Base-by-base conservation (phyloP, 345 rosid genomes). In the Aquilaria sinensis region DNA sequence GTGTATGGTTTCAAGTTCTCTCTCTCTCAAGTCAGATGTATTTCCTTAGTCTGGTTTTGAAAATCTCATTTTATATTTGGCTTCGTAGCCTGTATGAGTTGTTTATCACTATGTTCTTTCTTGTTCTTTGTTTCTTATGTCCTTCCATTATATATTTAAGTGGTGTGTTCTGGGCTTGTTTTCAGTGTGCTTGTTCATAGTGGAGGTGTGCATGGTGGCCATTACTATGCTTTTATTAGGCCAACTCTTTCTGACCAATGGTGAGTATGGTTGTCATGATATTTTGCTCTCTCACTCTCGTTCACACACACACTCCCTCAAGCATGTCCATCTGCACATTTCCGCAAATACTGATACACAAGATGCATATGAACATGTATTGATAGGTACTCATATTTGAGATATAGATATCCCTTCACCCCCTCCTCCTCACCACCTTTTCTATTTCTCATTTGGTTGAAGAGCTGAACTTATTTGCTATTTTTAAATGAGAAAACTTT, bases 191-290 rank as follows among this genome's bases (percentile, higher is more conserved):
- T 92, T 77, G 98, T 92, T 80, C 98, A 92, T 55, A 92, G 98
- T 37, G 98, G 98, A 64, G 98, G 98, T 54, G 87, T 92, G 67
- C 98, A 92, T 64, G 98, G 98, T 63, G 98, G 98, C 57, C 98
- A 92, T 69, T 92, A 92, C 72, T 92, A 92, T 83, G 98, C 98
- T 56, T 92, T 82, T 70, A 92, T 89, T 56, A 81, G 98, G 78
- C 98, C 97, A 52, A 85, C 90, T 12, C 93, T 92, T 51, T 78
- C 97, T 70, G 96, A 92, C 69, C 96, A 84, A 68, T 92, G 98
- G 98, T 92, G 78, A 62, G 76, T 57, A 43, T 56, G 34, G 34
- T 60, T 56, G 55, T 62, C 60, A 7, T 41, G 2, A 13, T 16
- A 47, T 59, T 10, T 41, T 37, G 5, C 43, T 37, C 43, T 37